A percentile compares a stretch with the other conserved stretches of the same genome.
These are phyloP conservation scores for Apiotrichum brassicae DNA, from an alignment of 1,284 basidiomycete genomes.

Conservation along the genomic window DNA sequence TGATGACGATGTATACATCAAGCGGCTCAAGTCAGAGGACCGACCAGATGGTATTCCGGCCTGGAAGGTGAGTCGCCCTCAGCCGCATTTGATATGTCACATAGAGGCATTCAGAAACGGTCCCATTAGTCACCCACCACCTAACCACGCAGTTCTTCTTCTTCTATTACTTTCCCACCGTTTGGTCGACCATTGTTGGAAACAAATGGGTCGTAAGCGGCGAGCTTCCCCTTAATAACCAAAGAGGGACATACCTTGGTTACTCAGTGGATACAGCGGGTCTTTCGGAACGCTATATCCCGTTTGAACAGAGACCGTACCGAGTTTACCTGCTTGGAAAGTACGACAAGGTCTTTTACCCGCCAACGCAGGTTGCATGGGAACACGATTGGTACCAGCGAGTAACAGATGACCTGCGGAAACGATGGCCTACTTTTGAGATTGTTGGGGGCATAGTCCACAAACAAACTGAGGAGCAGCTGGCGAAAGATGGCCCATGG, in stretches of 20 bases:
- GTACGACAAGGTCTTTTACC: slow-evolving; percentile 18
- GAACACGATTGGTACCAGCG: slow-evolving; percentile 9
- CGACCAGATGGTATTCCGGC: slow-evolving; percentile 21
- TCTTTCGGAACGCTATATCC: background rate
- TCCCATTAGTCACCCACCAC: background rate
- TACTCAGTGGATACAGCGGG: slow-evolving; percentile 10
- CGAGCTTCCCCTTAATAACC: slow-evolving; percentile 1
- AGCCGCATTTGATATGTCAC: too few species aligned
- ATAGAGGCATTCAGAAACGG: background rate
- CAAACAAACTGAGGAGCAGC: slow-evolving; percentile 4
- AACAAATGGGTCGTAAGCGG: slow-evolving; percentile 14
- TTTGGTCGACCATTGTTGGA: slow-evolving; percentile 15
- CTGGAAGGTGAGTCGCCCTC: slow-evolving; percentile 22
- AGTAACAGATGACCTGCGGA: slow-evolving; percentile 9
- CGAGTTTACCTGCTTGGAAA: slow-evolving; percentile 24
- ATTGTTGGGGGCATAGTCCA: slow-evolving; percentile 18
- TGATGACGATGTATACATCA: slow-evolving; percentile 5
- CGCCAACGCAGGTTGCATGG: slow-evolving; percentile 7
- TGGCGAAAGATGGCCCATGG: slow-evolving; percentile 1
- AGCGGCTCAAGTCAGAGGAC: slow-evolving; percentile 8
- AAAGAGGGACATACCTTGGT: slow-evolving; percentile 11
- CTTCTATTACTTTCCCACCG: slow-evolving; percentile 20
- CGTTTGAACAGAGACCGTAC: slow-evolving; percentile 11
- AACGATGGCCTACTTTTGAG: slow-evolving; percentile 16
- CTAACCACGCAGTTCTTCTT: slow-evolving; percentile 17